Evolutionary conservation across 73 alveolate genomes (phyloP).

Genomic region (Tetrahymena malaccensis): DNA sequence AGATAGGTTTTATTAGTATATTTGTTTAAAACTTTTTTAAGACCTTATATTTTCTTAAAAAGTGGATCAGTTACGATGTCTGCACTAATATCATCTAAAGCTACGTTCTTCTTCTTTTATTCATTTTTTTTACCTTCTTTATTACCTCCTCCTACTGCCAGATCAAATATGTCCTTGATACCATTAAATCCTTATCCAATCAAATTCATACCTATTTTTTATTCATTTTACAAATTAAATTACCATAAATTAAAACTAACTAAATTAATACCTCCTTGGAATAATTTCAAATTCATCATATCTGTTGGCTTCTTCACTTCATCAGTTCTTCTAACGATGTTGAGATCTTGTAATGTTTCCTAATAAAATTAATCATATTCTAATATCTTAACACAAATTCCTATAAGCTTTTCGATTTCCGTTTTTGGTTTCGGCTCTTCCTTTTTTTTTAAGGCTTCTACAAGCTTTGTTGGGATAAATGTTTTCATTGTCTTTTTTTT

Average conservation of each 20-base stretch:
- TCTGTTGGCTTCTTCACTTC: not conserved
- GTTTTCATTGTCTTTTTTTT: not conserved
- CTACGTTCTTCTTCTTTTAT: not conserved
- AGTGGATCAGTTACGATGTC: conserved; percentile 32
- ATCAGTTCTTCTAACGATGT: conserved; percentile 2
- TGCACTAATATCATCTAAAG: not conserved
- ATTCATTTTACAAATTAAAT: not conserved
- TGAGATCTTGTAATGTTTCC: not conserved
- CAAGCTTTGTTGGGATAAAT: not conserved
- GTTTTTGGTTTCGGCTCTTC: not conserved
- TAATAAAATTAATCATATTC: conserved; percentile 21
- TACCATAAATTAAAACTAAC: not conserved
- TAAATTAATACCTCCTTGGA: not conserved
- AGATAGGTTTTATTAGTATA: conserved; percentile 27
- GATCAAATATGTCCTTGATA: not conserved
- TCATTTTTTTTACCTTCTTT: not conserved
- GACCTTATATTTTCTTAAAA: conserved; percentile 18
- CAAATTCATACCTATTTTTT: not conserved
- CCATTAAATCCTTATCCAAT: not conserved
- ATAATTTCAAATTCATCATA: not conserved
- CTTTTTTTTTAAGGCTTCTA: not conserved
- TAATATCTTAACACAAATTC: not conserved
- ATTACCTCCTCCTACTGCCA: not conserved
- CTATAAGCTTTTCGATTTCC: conserved; percentile 12
- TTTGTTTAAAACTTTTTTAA: conserved; percentile 15